A percentile compares a stretch with the other conserved stretches of the same genome.
phyloP scores from a whole-genome alignment of 192 early-diverging fungal species.

The Coemansia sp. region DNA sequence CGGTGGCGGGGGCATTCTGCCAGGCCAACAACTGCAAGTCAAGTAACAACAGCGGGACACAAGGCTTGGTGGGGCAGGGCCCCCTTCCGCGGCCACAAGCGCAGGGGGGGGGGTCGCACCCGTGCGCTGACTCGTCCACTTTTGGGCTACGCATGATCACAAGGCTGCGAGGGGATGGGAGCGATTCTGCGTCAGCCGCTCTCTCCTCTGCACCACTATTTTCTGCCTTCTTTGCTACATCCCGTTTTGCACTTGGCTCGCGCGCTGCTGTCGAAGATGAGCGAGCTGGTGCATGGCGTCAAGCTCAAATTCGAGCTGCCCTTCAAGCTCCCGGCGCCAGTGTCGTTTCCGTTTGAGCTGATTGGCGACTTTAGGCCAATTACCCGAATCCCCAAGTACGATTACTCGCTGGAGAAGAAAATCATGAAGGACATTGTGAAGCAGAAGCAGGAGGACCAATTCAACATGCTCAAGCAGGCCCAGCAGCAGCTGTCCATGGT shows the following conservation, averaged over 20 bases:
- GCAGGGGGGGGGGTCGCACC: no score
- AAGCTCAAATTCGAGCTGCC: constrained; percentile 46
- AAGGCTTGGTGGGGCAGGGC: no score
- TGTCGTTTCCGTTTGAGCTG: constrained; percentile 49
- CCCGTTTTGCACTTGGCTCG: not conserved
- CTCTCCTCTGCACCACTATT: no score
- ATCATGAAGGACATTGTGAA: constrained; percentile 48
- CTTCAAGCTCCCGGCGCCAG: constrained; percentile 39
- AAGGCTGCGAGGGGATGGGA: no score
- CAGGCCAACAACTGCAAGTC: no score
- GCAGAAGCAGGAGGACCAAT: constrained; percentile 44
- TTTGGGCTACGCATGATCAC: no score
- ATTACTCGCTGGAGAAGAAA: constrained; percentile 48
- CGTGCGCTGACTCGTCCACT: no score
- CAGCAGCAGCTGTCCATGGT: constrained; percentile 49
- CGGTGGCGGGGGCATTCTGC: no score
- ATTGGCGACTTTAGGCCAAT: constrained; percentile 45
- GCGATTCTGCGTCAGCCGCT: no score
- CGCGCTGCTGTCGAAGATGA: constrained; percentile 13
- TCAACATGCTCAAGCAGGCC: constrained; percentile 35
- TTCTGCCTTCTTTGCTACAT: not conserved
- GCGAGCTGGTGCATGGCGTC: constrained; percentile 40
- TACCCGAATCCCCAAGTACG: constrained; percentile 49
- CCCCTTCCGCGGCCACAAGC: no score
- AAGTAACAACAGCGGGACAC: no score